Conservation (phyloP, 352 stramenopile species). For the Salisapilia sapeloensis region DNA sequence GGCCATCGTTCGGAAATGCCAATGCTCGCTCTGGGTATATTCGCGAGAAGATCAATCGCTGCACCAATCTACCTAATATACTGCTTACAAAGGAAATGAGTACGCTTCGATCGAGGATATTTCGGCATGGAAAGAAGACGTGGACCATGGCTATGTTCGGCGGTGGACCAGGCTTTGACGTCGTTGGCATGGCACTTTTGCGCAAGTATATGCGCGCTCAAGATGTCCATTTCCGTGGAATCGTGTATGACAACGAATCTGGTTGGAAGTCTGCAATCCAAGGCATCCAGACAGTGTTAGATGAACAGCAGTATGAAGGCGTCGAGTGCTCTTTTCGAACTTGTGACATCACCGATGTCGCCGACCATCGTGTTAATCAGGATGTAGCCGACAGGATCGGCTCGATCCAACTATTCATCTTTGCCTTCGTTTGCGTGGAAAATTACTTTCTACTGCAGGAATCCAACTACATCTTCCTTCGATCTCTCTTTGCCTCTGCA, state of each 20-base stretch:
- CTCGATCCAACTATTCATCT: constrained; percentile 28
- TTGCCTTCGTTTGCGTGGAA: constrained; percentile 59
- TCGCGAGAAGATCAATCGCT: constrained; percentile 48
- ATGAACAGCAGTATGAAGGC: constrained; percentile 6
- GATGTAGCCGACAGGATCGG: constrained; percentile 9
- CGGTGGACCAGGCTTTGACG: constrained; percentile 38
- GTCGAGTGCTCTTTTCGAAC: constrained; percentile 18
- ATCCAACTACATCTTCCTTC: constrained; percentile 27
- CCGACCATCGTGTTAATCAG: constrained; percentile 12
- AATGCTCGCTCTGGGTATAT: constrained; percentile 46
- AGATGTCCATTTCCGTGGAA: constrained; percentile 24
- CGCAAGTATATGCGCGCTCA: constrained; percentile 25
- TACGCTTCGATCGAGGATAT: constrained; percentile 28
- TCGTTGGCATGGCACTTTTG: constrained; percentile 31
- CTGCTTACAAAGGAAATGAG: constrained; percentile 30
- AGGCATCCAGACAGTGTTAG: constrained; percentile 12
- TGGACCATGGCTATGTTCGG: constrained; percentile 43
- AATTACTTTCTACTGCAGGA: constrained; percentile 35
- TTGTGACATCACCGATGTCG: constrained; percentile 41
- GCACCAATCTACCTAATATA: constrained; percentile 40
- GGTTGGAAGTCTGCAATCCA: constrained; percentile 28
- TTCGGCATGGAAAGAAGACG: constrained; percentile 7
- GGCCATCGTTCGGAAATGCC: constrained; percentile 40
- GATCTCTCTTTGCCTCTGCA: constrained; percentile 21
- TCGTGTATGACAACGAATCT: constrained; percentile 55